Evolutionary conservation across 2,329 filamentous ascomycete genomes (phyloP).

Genomic region (Myriosclerotinia scirpicola): DNA sequence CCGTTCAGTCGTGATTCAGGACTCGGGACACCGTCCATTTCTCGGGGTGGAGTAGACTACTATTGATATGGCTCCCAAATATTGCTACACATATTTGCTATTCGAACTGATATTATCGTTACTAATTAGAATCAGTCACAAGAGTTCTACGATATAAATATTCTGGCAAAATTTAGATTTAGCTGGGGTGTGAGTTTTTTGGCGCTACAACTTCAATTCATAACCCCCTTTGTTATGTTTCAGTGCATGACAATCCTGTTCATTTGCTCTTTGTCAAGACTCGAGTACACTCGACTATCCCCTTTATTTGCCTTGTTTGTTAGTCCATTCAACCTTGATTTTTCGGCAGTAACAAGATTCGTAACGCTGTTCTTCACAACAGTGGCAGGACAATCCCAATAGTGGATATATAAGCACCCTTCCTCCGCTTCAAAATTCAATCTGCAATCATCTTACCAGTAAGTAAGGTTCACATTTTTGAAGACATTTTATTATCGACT

Average conservation of each 20-base stretch:
- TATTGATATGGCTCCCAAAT: not conserved
- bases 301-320: not conserved
- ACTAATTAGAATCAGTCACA: not conserved
- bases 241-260: not conserved
- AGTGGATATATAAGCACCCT: not conserved
- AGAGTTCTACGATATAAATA: not conserved
- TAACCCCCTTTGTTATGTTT: not conserved
- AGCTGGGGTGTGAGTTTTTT: not conserved
- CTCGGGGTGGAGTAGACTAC: constrained; percentile 7
- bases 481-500: not conserved
- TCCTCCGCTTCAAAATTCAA: not conserved
- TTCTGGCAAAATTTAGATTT: not conserved
- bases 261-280: not conserved
- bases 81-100: constrained; percentile 13
- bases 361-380: not conserved
- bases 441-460: not conserved
- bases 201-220: not conserved
- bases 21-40: constrained; percentile 27
- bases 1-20: constrained; percentile 24
- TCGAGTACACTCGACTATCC: too few relatives aligned
- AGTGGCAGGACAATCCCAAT: not conserved
- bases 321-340: not conserved
- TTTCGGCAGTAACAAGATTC: not conserved
- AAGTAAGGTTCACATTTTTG: not conserved
- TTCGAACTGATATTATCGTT: not conserved